Percentiles rank a stretch among this genome's conserved stretches.
These are phyloP conservation scores for Aspergillus cavernicola DNA, from an alignment of 495 filamentous ascomycete genomes.

Conservation along the genomic window DNA sequence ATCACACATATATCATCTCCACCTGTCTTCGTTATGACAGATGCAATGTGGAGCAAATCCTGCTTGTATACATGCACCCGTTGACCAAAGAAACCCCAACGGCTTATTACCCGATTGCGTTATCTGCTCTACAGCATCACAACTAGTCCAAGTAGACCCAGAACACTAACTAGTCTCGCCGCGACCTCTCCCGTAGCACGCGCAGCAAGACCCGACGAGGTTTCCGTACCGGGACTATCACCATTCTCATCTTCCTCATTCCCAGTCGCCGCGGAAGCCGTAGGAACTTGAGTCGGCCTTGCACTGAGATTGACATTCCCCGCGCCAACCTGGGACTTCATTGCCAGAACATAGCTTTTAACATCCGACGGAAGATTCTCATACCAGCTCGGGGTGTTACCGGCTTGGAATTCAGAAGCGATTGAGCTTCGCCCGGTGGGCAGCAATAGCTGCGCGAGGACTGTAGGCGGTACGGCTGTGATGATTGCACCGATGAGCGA, in stretches of 20 bases:
- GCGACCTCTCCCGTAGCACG: slow-evolving; percentile 1
- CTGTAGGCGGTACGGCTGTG: slow-evolving; percentile 20
- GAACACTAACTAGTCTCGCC: neutral
- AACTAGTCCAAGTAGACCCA: neutral
- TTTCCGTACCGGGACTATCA: neutral
- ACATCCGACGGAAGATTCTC: slow-evolving; percentile 18
- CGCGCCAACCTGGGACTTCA: slow-evolving; percentile 6
- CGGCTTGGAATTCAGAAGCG: slow-evolving; percentile 15
- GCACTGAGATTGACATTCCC: slow-evolving; percentile 11
- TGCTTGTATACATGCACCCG: neutral
- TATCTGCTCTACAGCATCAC: neutral
- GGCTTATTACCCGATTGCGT: too few relatives aligned
- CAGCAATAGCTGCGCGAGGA: slow-evolving; percentile 18
- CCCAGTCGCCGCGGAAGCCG: neutral
- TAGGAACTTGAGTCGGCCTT: neutral
- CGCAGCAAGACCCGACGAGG: neutral
- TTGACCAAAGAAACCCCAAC: neutral
- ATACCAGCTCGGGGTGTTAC: slow-evolving; percentile 22
- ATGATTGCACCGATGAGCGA: slow-evolving; percentile 19
- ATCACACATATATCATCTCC: neutral
- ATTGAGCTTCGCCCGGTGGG: slow-evolving; percentile 18
- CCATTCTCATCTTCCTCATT: neutral
- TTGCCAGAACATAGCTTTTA: slow-evolving; percentile 19
- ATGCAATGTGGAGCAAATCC: neutral
- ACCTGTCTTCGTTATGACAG: neutral